Percentiles rank a stretch among this genome's conserved stretches.
Conservation (phyloP, 176 grass and related monocot genomes). For the Thinopyrum elongatum region DNA sequence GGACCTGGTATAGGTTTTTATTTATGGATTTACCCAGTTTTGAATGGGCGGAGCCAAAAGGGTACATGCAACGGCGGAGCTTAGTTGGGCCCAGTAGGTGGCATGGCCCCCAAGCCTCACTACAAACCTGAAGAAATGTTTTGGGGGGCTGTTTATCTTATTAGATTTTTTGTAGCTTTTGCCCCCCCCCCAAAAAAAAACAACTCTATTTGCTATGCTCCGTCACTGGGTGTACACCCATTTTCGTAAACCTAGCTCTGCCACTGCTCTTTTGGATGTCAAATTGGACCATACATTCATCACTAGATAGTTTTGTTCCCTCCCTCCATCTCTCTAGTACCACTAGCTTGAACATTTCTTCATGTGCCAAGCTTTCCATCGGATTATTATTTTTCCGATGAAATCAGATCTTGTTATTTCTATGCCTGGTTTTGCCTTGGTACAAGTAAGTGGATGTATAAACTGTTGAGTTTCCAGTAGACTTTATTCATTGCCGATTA, state of each 20-base stretch:
- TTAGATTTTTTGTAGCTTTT: too few species aligned
- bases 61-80: too few species aligned
- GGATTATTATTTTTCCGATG: background rate
- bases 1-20: background rate
- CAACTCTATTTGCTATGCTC: too few species aligned
- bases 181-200: too few species aligned
- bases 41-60: background rate
- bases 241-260: too few species aligned
- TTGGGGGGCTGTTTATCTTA: too few species aligned
- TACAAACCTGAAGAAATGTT: too few species aligned
- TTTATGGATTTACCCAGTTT: background rate
- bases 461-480: background rate
- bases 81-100: too few species aligned
- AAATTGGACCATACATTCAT: background rate
- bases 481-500: background rate
- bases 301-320: background rate
- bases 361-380: background rate
- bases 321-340: background rate
- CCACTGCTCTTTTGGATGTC: background rate
- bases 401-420: background rate
- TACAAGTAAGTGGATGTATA: background rate
- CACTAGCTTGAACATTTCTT: background rate
- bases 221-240: too few species aligned
- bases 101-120: too few species aligned
- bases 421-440: background rate